Evolutionary conservation across 148 eudicot species (phyloP).

Genomic region (Chenopodium album): DNA sequence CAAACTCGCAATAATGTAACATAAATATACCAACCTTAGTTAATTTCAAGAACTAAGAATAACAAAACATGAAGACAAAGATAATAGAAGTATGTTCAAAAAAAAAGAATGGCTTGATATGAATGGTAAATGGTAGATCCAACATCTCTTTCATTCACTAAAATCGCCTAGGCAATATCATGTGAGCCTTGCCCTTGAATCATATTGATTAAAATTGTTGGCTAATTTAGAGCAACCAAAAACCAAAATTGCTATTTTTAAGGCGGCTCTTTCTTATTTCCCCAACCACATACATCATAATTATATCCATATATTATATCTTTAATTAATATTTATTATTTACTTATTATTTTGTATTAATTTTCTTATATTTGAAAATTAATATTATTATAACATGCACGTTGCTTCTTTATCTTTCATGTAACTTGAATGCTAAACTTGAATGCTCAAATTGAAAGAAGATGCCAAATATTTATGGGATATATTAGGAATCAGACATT

Average conservation of each 20-base stretch:
- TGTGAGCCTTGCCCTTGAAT: conserved; percentile 22
- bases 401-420: conserved; percentile 24
- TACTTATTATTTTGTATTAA: neutral
- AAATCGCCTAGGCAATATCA: conserved; percentile 13
- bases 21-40: too few species aligned
- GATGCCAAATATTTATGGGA: conserved; percentile 8
- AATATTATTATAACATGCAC: conserved; percentile 10
- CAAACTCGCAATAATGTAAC: too few species aligned
- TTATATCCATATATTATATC: neutral
- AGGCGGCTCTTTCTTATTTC: neutral
- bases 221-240: neutral
- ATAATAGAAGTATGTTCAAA: too few species aligned
- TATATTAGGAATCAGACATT: neutral
- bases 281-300: conserved; percentile 4
- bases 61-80: neutral
- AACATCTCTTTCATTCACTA: conserved; percentile 18
- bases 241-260: neutral
- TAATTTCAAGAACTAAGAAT: neutral
- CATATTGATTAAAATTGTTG: neutral
- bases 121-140: conserved; percentile 2
- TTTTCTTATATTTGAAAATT: neutral
- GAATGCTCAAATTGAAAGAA: conserved; percentile 23
- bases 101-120: neutral
- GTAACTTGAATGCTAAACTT: conserved; percentile 22
- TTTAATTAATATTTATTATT: neutral